Conservation (phyloP, 2,329 filamentous ascomycete genomes). For the Cercospora sp. region DNA sequence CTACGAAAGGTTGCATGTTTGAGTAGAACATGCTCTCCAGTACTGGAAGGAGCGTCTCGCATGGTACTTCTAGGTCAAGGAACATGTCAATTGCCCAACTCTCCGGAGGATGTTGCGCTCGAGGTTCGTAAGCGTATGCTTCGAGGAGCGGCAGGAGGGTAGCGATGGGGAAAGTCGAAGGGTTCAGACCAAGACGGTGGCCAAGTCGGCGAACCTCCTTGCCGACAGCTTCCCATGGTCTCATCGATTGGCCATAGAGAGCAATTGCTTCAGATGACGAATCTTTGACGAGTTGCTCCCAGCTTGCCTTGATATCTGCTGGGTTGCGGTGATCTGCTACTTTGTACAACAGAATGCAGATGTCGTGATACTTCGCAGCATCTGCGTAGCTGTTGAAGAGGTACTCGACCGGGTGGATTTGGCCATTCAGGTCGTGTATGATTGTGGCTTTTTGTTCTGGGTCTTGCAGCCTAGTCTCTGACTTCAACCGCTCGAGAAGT, state of each 20-base stretch:
- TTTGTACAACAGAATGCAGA: slow-evolving; percentile 90
- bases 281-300: slow-evolving; percentile 76
- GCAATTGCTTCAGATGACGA: slow-evolving; percentile 55
- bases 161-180: slow-evolving; percentile 39
- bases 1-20: slow-evolving; percentile 63
- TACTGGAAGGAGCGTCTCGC: slow-evolving; percentile 62
- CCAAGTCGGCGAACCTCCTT: slow-evolving; percentile 60
- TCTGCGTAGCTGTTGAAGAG: slow-evolving; percentile 94
- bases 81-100: slow-evolving; percentile 68
- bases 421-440: slow-evolving; percentile 61
- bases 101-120: slow-evolving; percentile 52
- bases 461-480: slow-evolving; percentile 67
- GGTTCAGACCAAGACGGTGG: slow-evolving; percentile 47
- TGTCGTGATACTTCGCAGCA: slow-evolving; percentile 87
- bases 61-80: slow-evolving; percentile 61
- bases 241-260: slow-evolving; percentile 42
- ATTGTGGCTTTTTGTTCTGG: slow-evolving; percentile 67
- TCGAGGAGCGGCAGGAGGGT: slow-evolving; percentile 59
- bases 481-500: slow-evolving; percentile 72
- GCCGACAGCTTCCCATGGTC: slow-evolving; percentile 71
- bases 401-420: slow-evolving; percentile 75
- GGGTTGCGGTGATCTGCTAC: slow-evolving; percentile 87
- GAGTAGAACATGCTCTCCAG: slow-evolving; percentile 68
- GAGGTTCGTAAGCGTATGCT: slow-evolving; percentile 54
- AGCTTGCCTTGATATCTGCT: slow-evolving; percentile 79